Evolutionary conservation across 306 rosid genomes (phyloP), one percentile per base, ranked within the genome.

Genomic region (Datisca glomerata): DNA sequence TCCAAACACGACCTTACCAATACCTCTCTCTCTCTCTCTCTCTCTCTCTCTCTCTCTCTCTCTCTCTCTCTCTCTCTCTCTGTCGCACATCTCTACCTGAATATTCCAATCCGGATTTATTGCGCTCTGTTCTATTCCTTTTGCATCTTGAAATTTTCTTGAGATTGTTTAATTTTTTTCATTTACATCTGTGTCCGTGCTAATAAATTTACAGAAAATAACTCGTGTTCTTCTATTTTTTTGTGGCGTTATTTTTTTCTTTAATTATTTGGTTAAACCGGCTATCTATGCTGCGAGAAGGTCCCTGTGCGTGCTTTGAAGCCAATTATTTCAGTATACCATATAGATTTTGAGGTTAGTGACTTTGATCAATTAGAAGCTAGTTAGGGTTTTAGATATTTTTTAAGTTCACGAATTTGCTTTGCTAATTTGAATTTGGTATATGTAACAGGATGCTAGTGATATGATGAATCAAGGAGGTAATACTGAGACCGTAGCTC

Each of bases 401-500:
- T 55, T 21, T 57, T 15, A 11, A 8, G 1, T 8, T 8, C n/a
- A 17, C 19, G 29, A 32, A n/a, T 11, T 23, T 47, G 17, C 1
- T 7, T 12, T 40, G n/a, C 21, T 28, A 21, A 18, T 43, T 56
- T 15, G 15, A 18, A 34, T 47, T 35, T 46, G 59, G 27, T 41
- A 55, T 18, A 56, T 39, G 12, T 37, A 21, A 35, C 48, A 69
- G 87, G 70, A 63, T 83, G 70, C 56, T 62, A 35, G 45, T 52
- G 49, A 55, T 50, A 80, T 57, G 85, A 69, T 81, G 61, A 89
- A 79, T 28, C 91, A 83, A 70, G 93, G 83, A 64, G 70, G 72
- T 56, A 67, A 64, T 55, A 68, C 81, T 13, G 95, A 80, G 75
- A 72, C 86, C 60, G 53, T 89, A 42, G 60, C 78, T 53, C 65